Evolutionary conservation across 176 grass and related monocot genomes (phyloP).

Genomic region (Juncus inflexus): DNA sequence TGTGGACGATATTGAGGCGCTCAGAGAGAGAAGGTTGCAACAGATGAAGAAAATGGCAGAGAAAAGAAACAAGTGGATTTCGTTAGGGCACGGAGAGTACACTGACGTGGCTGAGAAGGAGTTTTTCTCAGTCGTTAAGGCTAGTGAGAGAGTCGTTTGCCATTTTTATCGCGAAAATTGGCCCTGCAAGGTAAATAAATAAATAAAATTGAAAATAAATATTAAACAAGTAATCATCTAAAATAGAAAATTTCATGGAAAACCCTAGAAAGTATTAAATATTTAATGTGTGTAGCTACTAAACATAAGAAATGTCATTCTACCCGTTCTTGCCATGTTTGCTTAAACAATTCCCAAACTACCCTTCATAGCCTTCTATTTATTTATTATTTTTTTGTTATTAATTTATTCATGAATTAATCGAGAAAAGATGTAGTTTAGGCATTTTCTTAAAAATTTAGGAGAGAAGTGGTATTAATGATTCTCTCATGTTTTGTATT

Average conservation of each 20-base stretch:
- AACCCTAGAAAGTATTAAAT: no score
- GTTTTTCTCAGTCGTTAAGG: conserved; percentile 83
- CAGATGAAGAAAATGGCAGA: conserved; percentile 94
- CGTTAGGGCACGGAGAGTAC: conserved; percentile 80
- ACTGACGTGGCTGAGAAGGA: conserved; percentile 83
- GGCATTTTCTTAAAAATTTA: background rate
- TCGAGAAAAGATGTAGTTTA: no score
- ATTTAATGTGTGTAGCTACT: no score
- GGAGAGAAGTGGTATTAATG: background rate
- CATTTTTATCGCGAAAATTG: conserved; percentile 98
- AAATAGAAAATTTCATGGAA: no score
- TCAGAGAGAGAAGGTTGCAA: conserved; percentile 79
- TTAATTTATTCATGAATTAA: no score
- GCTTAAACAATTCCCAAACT: no score
- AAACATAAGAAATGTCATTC: no score
- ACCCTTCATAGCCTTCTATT: no score
- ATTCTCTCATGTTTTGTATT: background rate
- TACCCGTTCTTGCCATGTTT: no score
- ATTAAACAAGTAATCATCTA: no score
- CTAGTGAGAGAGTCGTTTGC: conserved; percentile 83
- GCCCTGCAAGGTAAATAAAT: conserved; percentile 70
- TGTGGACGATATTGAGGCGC: conserved; percentile 70
- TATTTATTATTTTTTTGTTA: no score
- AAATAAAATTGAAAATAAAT: no score
- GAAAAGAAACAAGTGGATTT: conserved; percentile 68